Base-by-base conservation (phyloP, 2,329 filamentous ascomycete genomes). In the Mycocentrospora acerina region DNA sequence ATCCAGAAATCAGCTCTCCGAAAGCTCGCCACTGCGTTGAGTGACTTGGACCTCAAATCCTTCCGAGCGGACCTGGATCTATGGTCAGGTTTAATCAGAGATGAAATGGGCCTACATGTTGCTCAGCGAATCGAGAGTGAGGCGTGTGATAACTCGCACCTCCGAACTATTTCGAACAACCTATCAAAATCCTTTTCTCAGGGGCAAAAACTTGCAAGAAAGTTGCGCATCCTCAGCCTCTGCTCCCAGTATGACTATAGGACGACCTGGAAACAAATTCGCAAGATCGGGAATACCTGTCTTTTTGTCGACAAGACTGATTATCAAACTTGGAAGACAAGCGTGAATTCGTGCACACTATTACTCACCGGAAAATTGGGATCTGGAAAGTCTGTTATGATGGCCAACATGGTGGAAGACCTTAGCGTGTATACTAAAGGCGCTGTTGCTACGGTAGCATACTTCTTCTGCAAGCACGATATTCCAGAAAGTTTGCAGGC, bases 341-440 rank as follows among this genome's bases (percentile, higher is more conserved):
- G 27, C 17, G 16, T 34, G 13, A 14, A 37, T 16, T 48, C 62
- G 19, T 46, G 34, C 26, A 68, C 69, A 0, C 40, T 75, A 0
- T 1, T 73, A 0, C 66, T 53, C 19, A 59, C 35, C 8, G 71
- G 71, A 4, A 73, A 69, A 29, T 52, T 75, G 1, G 72, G 72
- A 2, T 68, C 65, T 0, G 72, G 72, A 0, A 75, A 75, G 39
- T 73, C 73, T 0, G 70, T 75, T 1, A 33, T 70, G 7, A 31
- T 74, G 4, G 71, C 72, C 2, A 75, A 73, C 34, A 62, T 75
- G 0, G 58, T 75, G 1, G 51, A 60, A n/a, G 46, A 61, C 16
- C 48, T 62, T 8, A 43, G 24, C 29, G 12, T 55, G 17, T 31
- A 18, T 4, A 29, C 32, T 2, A 10, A 29, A 10, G 40, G 38